Evolutionary conservation across 352 stramenopile species (phyloP).

Genomic region (Phytopythium litorale): DNA sequence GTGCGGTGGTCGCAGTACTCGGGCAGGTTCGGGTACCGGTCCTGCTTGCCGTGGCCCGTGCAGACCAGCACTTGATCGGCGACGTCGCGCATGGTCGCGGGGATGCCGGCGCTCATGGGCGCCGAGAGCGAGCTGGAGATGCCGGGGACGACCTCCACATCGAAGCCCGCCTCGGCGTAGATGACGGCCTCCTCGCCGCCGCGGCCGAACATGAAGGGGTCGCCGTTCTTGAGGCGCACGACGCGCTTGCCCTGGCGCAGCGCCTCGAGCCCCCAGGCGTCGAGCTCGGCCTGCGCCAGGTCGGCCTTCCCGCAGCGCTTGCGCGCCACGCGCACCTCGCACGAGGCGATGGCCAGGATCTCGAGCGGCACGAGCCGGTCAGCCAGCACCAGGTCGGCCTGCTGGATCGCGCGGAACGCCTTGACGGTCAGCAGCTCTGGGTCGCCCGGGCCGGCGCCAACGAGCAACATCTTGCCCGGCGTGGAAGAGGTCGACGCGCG

Average conservation of each 20-base stretch:
- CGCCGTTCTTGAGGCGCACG: slow-evolving; percentile 96
- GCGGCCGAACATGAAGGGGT: slow-evolving; percentile 97
- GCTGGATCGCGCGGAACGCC: slow-evolving; percentile 79
- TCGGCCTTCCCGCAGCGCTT: slow-evolving; percentile 95
- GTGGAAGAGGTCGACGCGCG: background rate
- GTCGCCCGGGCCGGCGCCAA: slow-evolving; percentile 92
- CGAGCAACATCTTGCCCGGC: slow-evolving; percentile 59
- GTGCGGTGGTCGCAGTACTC: slow-evolving; percentile 95
- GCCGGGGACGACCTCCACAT: slow-evolving; percentile 86
- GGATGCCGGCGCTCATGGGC: slow-evolving; percentile 92
- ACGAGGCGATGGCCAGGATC: slow-evolving; percentile 87
- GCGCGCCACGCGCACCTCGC: slow-evolving; percentile 89
- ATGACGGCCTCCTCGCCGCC: slow-evolving; percentile 92
- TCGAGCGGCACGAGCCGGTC: slow-evolving; percentile 92
- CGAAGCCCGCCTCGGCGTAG: slow-evolving; percentile 71
- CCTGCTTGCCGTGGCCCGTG: slow-evolving; percentile 93
- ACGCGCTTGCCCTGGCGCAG: slow-evolving; percentile 89
- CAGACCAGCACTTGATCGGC: slow-evolving; percentile 92
- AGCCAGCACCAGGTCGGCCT: slow-evolving; percentile 90
- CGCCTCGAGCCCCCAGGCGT: slow-evolving; percentile 90
- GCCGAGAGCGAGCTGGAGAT: slow-evolving; percentile 95
- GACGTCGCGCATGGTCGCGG: slow-evolving; percentile 94
- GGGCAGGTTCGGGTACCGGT: slow-evolving; percentile 90
- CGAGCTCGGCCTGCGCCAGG: slow-evolving; percentile 91
- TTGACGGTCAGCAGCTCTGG: slow-evolving; percentile 94